phyloP scores from a whole-genome alignment of 495 filamentous ascomycete genomes.

The Daldinia loculata region DNA sequence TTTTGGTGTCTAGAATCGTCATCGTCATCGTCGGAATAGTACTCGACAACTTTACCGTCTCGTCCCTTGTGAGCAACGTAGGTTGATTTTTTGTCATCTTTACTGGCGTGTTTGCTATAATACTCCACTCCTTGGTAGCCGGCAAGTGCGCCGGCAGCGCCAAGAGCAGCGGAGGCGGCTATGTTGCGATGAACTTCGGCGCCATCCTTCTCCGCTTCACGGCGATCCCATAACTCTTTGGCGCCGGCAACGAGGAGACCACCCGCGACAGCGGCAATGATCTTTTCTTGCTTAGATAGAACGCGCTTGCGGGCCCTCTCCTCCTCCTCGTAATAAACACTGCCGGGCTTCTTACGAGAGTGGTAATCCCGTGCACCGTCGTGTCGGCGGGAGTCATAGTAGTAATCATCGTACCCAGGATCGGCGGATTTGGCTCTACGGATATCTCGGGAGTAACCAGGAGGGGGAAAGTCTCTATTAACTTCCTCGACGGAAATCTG shows the following conservation, averaged over 20 bases:
- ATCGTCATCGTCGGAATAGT: slow-evolving; percentile 64
- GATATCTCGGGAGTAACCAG: slow-evolving; percentile 63
- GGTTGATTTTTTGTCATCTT: slow-evolving; percentile 57
- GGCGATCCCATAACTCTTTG: slow-evolving; percentile 66
- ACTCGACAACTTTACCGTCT: slow-evolving; percentile 55
- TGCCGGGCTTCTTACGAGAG: slow-evolving; percentile 47
- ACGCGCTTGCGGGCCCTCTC: slow-evolving; percentile 55
- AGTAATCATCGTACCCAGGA: slow-evolving; percentile 53
- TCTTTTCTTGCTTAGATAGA: slow-evolving; percentile 65
- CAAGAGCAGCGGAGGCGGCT: slow-evolving; percentile 61
- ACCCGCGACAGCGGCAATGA: slow-evolving; percentile 62
- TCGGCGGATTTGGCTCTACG: slow-evolving; percentile 62
- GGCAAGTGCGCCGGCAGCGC: slow-evolving; percentile 63
- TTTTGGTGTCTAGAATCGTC: slow-evolving; percentile 59
- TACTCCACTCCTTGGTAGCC: slow-evolving; percentile 63
- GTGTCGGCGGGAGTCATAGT: slow-evolving; percentile 54
- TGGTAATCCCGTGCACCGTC: slow-evolving; percentile 55
- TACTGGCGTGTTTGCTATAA: slow-evolving; percentile 60
- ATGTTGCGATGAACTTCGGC: slow-evolving; percentile 59
- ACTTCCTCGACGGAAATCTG: slow-evolving; percentile 70
- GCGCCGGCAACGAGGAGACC: slow-evolving; percentile 61
- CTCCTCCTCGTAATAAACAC: slow-evolving; percentile 56
- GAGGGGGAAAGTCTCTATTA: slow-evolving; percentile 71
- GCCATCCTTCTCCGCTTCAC: slow-evolving; percentile 57
- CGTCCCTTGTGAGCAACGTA: slow-evolving; percentile 53